Conservation (phyloP, 2,329 filamentous ascomycete species). For the Orbilia brochopaga region DNA sequence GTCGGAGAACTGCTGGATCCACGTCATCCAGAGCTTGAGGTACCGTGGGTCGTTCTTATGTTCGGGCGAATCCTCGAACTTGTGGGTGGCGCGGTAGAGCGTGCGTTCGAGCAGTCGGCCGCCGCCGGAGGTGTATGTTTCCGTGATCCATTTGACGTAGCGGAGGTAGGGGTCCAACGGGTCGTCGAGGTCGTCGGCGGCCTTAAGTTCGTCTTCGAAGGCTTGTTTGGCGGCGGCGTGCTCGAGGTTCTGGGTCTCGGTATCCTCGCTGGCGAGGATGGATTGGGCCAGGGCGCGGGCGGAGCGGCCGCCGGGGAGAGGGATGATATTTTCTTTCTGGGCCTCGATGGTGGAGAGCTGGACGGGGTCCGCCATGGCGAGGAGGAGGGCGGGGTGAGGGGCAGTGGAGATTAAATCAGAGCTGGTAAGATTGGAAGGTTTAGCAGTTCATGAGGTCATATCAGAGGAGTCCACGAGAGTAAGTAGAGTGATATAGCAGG, state of each 20-base stretch:
- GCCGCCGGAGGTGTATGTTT: conserved; percentile 92
- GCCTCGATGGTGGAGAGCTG: conserved; percentile 70
- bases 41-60: conserved; percentile 97
- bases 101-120: conserved; percentile 88
- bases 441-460: neutral
- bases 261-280: conserved; percentile 37
- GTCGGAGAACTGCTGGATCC: conserved; percentile 91
- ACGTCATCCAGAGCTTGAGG: conserved; percentile 89
- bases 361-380: conserved; percentile 60
- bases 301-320: conserved; percentile 84
- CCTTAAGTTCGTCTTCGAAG: conserved; percentile 75
- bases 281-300: conserved; percentile 76
- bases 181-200: conserved; percentile 86
- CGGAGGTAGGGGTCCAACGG: conserved; percentile 94
- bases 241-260: conserved; percentile 70
- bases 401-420: conserved; percentile 3
- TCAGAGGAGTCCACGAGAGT: neutral
- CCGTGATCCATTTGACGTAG: conserved; percentile 95
- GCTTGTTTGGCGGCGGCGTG: conserved; percentile 52
- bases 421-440: neutral
- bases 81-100: conserved; percentile 89
- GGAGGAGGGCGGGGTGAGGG: conserved; percentile 27
- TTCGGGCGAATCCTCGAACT: conserved; percentile 81
- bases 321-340: conserved; percentile 98
- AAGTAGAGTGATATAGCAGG: no score